phyloP scores from a whole-genome alignment of 73 alveolate species.

The Diophrys appendiculata region DNA sequence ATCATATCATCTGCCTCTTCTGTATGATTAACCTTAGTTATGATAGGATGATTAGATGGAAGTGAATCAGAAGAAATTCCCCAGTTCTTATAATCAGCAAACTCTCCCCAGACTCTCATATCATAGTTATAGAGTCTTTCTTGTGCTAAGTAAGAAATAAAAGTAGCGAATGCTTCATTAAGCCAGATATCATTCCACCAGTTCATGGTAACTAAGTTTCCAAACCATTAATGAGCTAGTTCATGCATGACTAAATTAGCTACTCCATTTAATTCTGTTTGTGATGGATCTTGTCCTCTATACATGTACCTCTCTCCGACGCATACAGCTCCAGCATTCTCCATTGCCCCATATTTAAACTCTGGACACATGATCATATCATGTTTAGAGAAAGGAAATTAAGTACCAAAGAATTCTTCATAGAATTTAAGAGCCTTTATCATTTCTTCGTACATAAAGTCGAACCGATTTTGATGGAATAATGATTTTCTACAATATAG shows the following conservation, averaged over 20 bases:
- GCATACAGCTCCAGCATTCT: slow-evolving; percentile 85
- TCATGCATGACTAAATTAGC: slow-evolving; percentile 92
- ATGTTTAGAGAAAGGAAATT: slow-evolving; percentile 91
- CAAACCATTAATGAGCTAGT: slow-evolving; percentile 99
- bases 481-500: slow-evolving; percentile 73
- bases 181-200: slow-evolving; percentile 99
- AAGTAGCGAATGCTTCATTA: slow-evolving; percentile 97
- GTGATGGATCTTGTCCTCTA: slow-evolving; percentile 82
- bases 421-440: slow-evolving; percentile 71
- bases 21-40: slow-evolving; percentile 38
- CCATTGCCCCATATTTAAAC: slow-evolving; percentile 98
- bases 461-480: slow-evolving; percentile 55
- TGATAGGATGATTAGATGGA: slow-evolving; percentile 94
- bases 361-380: slow-evolving; percentile 97
- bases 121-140: slow-evolving; percentile 57
- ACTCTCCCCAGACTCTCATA: slow-evolving; percentile 78
- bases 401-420: slow-evolving; percentile 66
- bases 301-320: slow-evolving; percentile 82
- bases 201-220: slow-evolving; percentile 95
- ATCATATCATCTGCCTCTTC: slow-evolving; percentile 85
- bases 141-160: slow-evolving; percentile 61
- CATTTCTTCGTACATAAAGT: slow-evolving; percentile 64
- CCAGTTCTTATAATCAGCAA: slow-evolving; percentile 87
- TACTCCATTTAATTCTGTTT: slow-evolving; percentile 66
- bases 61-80: slow-evolving; percentile 89